These are phyloP conservation scores for Colletotrichum scovillei DNA, from an alignment of 2,329 filamentous ascomycete genomes.

Conservation along the genomic window DNA sequence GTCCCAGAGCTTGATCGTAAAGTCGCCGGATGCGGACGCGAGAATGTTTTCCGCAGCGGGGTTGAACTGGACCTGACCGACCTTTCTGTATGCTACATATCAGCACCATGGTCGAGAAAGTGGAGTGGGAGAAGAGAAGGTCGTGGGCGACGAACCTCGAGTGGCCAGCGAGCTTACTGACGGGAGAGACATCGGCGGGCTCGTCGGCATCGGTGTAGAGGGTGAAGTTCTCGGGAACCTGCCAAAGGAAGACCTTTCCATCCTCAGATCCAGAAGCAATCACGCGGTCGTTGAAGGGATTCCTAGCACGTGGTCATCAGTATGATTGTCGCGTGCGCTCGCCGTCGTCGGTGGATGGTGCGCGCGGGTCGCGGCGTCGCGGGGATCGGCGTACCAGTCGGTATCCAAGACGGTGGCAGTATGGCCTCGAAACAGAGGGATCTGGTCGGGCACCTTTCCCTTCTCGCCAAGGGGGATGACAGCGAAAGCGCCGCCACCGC, in stretches of 20 bases:
- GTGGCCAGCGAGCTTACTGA: constrained; percentile 87
- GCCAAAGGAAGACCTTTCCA: constrained; percentile 96
- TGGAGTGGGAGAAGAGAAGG: neutral
- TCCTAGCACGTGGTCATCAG: constrained; percentile 66
- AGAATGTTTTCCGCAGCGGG: constrained; percentile 95
- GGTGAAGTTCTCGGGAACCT: constrained; percentile 89
- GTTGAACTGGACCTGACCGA: constrained; percentile 98
- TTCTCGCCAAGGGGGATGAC: constrained; percentile 92
- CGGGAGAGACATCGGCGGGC: constrained; percentile 81
- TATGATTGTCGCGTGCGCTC: constrained; percentile 32
- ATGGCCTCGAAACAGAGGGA: constrained; percentile 95
- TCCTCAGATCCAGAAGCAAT: constrained; percentile 96
- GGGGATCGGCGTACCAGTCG: constrained; percentile 78
- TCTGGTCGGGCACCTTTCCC: constrained; percentile 90
- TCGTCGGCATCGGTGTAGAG: constrained; percentile 88
- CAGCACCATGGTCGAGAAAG: neutral
- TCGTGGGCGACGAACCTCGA: constrained; percentile 69
- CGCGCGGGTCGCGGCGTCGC: constrained; percentile 29
- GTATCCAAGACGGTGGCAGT: constrained; percentile 96
- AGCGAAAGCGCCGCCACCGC: constrained; percentile 95
- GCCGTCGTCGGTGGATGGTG: constrained; percentile 10
- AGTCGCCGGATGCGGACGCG: constrained; percentile 94
- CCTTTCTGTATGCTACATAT: constrained; percentile 72
- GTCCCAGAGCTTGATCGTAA: constrained; percentile 96
- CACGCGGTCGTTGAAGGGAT: constrained; percentile 93